phyloP scores from a whole-genome alignment of 75 land plant species.

The Cunninghamia lanceolata region DNA sequence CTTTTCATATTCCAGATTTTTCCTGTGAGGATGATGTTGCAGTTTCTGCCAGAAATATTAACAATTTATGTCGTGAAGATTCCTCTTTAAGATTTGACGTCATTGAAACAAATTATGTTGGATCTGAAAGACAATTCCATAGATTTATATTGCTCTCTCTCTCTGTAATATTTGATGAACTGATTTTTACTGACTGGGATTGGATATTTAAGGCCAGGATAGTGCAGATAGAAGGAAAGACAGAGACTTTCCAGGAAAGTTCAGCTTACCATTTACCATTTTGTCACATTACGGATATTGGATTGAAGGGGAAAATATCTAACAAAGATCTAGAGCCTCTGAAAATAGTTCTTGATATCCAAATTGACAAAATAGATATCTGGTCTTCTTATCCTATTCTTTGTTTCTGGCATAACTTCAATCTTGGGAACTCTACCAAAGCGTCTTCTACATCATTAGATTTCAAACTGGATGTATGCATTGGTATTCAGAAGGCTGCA shows the following conservation, averaged over 20 bases:
- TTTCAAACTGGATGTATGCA: constrained; percentile 17
- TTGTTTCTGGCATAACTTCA: constrained; percentile 41
- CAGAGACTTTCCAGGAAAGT: constrained; percentile 18
- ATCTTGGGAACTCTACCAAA: constrained; percentile 22
- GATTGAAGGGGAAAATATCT: constrained; percentile 18
- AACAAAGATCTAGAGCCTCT: background rate
- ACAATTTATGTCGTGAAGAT: background rate
- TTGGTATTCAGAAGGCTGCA: constrained; percentile 50
- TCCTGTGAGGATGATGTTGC: constrained; percentile 3
- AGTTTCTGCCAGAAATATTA: background rate
- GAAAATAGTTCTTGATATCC: constrained; percentile 14
- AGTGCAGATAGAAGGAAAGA: constrained; percentile 27
- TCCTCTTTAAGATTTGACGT: background rate
- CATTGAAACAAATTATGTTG: background rate
- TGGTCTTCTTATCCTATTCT: constrained; percentile 70
- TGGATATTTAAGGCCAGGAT: constrained; percentile 19
- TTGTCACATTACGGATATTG: constrained; percentile 32
- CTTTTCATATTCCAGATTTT: constrained; percentile 36
- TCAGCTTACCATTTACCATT: constrained; percentile 35
- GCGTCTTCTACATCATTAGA: constrained; percentile 18
- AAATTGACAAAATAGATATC: constrained; percentile 43
- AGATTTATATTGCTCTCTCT: background rate
- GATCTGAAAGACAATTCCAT: background rate
- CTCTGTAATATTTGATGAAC: constrained; percentile 16
- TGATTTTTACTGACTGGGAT: constrained; percentile 9